Evolutionary conservation across 768 basidiomycete genomes (phyloP), one percentile per base, ranked within the genome.

Genomic region (Kwoniella sp.): DNA sequence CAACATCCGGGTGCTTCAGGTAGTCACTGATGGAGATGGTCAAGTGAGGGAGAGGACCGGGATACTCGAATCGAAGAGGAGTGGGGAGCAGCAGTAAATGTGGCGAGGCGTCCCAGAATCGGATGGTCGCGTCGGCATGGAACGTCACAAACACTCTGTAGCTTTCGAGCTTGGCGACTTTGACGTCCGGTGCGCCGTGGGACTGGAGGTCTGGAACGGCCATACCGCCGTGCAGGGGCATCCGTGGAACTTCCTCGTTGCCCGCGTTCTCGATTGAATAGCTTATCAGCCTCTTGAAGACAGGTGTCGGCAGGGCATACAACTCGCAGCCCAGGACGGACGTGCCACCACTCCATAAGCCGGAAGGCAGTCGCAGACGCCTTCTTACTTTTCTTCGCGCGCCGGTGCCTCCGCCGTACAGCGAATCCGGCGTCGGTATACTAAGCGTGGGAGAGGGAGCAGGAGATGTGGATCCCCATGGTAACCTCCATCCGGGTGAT

Each of bases 51-150:
- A 91, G 82, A 1, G 84, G 80, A n/a, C 83, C 82, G 0, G 92
- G 91, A 70, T 86, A 92, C 60, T 86, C 83, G 57, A 84, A 82
- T 25, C 83, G 79, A 1, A 91, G 76, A 2, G 88, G 85, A 10
- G 82, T 81, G 2, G 83, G 82, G 6, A 85, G 80, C 2, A 91
- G 80, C 1, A 91, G 82, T 27, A 80, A 60, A 59, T 88, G 87
- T 3, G 86, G 83, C 58, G 90, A 90, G 46, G 88, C 78, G 76
- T 95, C 91, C 68, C 86, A 86, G 77, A 93, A 89, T 58, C 84
- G 85, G 52, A 93, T 80, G 4, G 83, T 84, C 21, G 87, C 81
- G 74, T 92, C 87, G 10, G 81, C 80, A 71, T 90, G 86, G 58
- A 82, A 82, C 0, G 88, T 88, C 2, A 89, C 77, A 21, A 90